Conservation (phyloP, 2,329 filamentous ascomycete species). For the Venturia carpophila region DNA sequence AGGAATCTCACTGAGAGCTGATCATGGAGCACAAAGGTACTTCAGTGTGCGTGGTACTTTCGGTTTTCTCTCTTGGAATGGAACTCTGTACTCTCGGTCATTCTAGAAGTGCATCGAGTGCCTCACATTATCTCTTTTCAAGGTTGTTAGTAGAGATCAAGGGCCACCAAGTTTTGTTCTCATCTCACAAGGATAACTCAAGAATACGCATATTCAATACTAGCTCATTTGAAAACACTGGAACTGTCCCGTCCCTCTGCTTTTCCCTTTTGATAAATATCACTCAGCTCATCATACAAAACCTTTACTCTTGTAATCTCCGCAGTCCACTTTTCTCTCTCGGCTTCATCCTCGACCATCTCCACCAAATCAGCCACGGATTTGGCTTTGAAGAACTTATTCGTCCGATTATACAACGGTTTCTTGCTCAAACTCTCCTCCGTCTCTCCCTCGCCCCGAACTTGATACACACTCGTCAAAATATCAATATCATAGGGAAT, state of each 20-base stretch:
- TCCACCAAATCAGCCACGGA: slow-evolving; percentile 23
- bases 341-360: slow-evolving; percentile 32
- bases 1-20: too few species aligned
- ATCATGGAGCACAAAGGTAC: too few species aligned
- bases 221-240: slow-evolving; percentile 12
- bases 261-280: slow-evolving; percentile 18
- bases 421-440: slow-evolving; percentile 27
- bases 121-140: too few species aligned
- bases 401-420: slow-evolving; percentile 47
- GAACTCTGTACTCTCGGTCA: too few species aligned
- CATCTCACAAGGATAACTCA: too few species aligned
- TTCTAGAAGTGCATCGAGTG: too few species aligned
- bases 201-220: not conserved
- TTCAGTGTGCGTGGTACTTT: too few species aligned
- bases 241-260: slow-evolving; percentile 11
- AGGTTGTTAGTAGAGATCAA: too few species aligned
- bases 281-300: slow-evolving; percentile 33
- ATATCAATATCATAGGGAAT: slow-evolving; percentile 54
- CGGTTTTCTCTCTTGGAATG: too few species aligned
- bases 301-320: slow-evolving; percentile 45
- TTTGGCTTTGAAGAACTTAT: slow-evolving; percentile 44
- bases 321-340: slow-evolving; percentile 28
- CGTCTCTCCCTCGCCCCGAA: slow-evolving; percentile 30
- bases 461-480: slow-evolving; percentile 48
- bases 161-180: too few species aligned